Percentiles rank a stretch among this genome's conserved stretches.
Evolutionary conservation across 2,329 filamentous ascomycete species (phyloP).

Genomic region (Xylaria sp.): DNA sequence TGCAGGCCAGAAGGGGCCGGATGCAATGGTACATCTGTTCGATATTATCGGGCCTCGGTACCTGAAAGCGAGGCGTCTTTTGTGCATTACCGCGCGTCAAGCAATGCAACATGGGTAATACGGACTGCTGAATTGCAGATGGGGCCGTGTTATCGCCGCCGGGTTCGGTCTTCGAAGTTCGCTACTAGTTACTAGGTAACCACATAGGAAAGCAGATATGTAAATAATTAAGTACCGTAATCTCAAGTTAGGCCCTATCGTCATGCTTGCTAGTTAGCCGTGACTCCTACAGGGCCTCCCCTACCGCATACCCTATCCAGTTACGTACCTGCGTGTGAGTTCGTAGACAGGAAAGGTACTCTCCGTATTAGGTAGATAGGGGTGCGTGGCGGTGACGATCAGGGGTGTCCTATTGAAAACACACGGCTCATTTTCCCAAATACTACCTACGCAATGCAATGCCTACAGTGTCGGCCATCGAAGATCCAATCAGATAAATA

Average conservation of each 20-base stretch:
- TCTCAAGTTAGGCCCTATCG: constrained; percentile 1
- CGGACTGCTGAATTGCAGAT: background rate
- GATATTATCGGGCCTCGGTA: constrained; percentile 17
- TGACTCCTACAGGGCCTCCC: background rate
- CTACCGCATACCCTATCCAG: too few relatives aligned
- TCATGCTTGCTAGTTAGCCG: constrained; percentile 3
- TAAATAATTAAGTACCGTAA: background rate
- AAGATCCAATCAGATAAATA: constrained; percentile 27
- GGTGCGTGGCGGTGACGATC: constrained; percentile 28
- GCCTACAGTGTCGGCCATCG: constrained; percentile 22
- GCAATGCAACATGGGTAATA: background rate
- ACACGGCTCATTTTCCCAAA: background rate
- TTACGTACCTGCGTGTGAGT: too few relatives aligned
- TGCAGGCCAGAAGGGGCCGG: constrained; percentile 1
- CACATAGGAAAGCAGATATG: too few relatives aligned
- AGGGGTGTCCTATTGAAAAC: constrained; percentile 15
- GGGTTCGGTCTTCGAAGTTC: constrained; percentile 15
- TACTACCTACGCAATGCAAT: background rate
- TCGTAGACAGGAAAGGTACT: too few relatives aligned
- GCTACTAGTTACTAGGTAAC: background rate
- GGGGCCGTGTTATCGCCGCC: background rate
- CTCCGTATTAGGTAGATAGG: constrained; percentile 5
- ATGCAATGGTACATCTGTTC: constrained; percentile 5
- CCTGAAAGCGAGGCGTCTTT: constrained; percentile 8
- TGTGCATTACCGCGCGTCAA: constrained; percentile 17